These are phyloP conservation scores for Tolypocladium paradoxum DNA, from an alignment of 2,329 filamentous ascomycete species.

Conservation along the genomic window DNA sequence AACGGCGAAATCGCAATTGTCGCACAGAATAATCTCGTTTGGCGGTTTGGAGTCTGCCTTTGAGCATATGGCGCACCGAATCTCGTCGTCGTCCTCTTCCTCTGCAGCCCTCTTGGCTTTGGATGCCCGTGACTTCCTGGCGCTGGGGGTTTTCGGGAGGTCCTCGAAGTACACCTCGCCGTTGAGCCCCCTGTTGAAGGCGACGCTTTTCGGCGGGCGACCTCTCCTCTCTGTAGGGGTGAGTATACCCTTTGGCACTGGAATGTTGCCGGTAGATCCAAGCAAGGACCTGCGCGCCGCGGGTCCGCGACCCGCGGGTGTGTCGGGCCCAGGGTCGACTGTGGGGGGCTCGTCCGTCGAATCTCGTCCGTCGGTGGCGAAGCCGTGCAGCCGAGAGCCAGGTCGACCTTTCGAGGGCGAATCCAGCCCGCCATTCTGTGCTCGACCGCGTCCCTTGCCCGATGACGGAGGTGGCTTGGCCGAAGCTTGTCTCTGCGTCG, in stretches of 20 bases:
- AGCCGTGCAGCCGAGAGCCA: background rate
- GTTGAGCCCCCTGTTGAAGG: constrained; percentile 30
- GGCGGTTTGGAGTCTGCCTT: constrained; percentile 45
- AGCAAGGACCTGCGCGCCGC: background rate
- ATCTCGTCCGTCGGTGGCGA: background rate
- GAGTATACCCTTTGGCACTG: constrained; percentile 42
- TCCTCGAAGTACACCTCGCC: constrained; percentile 43
- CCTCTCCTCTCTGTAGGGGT: constrained; percentile 39
- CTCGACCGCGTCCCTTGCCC: background rate
- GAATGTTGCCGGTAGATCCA: constrained; percentile 4
- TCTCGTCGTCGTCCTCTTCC: constrained; percentile 34
- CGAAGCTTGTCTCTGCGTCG: constrained; percentile 7
- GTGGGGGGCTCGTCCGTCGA: constrained; percentile 2
- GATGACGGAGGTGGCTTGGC: background rate
- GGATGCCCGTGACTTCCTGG: constrained; percentile 12
- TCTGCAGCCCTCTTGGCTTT: constrained; percentile 16
- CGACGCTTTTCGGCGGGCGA: constrained; percentile 41
- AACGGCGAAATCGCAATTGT: constrained; percentile 50
- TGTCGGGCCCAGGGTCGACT: background rate
- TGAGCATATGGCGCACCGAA: constrained; percentile 46
- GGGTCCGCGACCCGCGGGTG: constrained; percentile 3
- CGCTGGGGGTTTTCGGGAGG: constrained; percentile 27
- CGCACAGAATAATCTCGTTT: constrained; percentile 55
- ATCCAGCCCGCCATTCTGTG: background rate
- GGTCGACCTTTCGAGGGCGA: background rate